phyloP scores from a whole-genome alignment of 1,284 basidiomycete genomes.

The Amylostereum areolatum region DNA sequence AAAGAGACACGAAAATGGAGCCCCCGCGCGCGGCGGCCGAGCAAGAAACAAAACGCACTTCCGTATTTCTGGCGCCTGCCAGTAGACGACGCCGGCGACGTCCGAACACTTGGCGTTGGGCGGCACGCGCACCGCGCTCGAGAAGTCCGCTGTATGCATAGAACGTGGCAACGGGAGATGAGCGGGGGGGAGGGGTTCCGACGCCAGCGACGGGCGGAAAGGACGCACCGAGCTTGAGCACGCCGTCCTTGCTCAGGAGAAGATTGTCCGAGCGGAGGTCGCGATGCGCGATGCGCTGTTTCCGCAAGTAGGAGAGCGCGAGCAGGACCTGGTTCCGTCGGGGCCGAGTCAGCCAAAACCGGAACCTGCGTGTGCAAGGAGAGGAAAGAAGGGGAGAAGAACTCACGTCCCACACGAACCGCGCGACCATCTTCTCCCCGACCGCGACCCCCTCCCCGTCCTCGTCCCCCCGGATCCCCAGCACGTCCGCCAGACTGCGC shows the following conservation, averaged over 20 bases:
- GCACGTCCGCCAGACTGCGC: conserved; percentile 71
- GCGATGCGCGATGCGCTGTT: conserved; percentile 63
- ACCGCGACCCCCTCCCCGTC: conserved; percentile 53
- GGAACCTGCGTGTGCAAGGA: conserved; percentile 1
- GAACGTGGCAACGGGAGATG: no score
- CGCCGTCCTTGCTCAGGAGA: conserved; percentile 56
- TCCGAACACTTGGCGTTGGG: conserved; percentile 45
- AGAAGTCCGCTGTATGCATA: conserved; percentile 54
- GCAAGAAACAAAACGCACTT: conserved; percentile 32
- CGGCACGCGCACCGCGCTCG: conserved; percentile 57
- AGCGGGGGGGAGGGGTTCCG: neutral
- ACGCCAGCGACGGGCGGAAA: conserved; percentile 2
- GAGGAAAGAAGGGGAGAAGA: conserved; percentile 2
- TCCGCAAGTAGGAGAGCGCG: conserved; percentile 59
- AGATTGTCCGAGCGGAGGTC: conserved; percentile 78
- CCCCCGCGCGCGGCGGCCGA: neutral
- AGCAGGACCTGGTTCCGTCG: conserved; percentile 41
- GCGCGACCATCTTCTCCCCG: conserved; percentile 59
- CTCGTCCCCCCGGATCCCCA: conserved; percentile 31
- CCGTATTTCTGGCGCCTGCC: conserved; percentile 74
- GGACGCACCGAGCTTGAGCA: conserved; percentile 68
- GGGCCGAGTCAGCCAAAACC: neutral
- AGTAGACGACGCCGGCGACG: conserved; percentile 64
- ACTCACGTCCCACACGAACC: conserved; percentile 71
- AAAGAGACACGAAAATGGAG: neutral